Evolutionary conservation across 495 filamentous ascomycete genomes (phyloP).

Genomic region (Arthonia radiata): DNA sequence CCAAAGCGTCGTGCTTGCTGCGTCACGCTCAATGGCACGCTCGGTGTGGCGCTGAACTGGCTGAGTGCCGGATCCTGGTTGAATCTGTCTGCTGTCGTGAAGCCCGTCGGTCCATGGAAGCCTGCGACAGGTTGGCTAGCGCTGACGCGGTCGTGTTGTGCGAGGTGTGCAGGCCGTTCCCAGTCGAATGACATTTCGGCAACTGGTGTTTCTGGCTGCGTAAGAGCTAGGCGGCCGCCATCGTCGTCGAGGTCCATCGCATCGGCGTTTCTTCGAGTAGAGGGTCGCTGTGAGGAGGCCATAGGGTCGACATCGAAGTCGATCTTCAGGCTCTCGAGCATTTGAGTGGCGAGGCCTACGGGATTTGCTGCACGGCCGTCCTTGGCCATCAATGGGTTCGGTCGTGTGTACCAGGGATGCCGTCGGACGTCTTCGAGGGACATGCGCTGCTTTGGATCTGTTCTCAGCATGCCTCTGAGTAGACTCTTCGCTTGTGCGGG

Average conservation of each 20-base stretch:
- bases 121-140: slow-evolving; percentile 21
- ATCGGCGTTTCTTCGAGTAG: slow-evolving; percentile 30
- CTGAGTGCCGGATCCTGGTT: slow-evolving; percentile 76
- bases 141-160: slow-evolving; percentile 22
- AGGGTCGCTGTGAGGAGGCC: slow-evolving; percentile 20
- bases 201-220: slow-evolving; percentile 55
- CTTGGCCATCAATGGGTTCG: slow-evolving; percentile 44
- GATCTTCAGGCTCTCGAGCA: slow-evolving; percentile 83
- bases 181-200: slow-evolving; percentile 52
- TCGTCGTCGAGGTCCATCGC: slow-evolving; percentile 20
- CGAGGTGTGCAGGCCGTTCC: slow-evolving; percentile 29
- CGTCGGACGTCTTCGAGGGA: slow-evolving; percentile 65
- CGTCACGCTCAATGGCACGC: slow-evolving; percentile 58
- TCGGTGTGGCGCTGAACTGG: slow-evolving; percentile 65
- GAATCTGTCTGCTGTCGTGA: slow-evolving; percentile 25
- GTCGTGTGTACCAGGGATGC: slow-evolving; percentile 86
- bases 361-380: slow-evolving; percentile 62
- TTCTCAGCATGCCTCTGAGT: slow-evolving; percentile 76
- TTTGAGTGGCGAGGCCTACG: slow-evolving; percentile 61
- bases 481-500: slow-evolving; percentile 61
- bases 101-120: slow-evolving; percentile 9
- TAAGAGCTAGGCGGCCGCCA: slow-evolving; percentile 26
- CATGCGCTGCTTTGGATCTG: slow-evolving; percentile 54
- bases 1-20: slow-evolving; percentile 69
- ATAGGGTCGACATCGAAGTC: slow-evolving; percentile 53